A percentile compares a stretch with the other conserved stretches of the same genome.
These are phyloP conservation scores for Diplodia sapinea DNA, from an alignment of 2,329 filamentous ascomycete genomes.

Conservation along the genomic window DNA sequence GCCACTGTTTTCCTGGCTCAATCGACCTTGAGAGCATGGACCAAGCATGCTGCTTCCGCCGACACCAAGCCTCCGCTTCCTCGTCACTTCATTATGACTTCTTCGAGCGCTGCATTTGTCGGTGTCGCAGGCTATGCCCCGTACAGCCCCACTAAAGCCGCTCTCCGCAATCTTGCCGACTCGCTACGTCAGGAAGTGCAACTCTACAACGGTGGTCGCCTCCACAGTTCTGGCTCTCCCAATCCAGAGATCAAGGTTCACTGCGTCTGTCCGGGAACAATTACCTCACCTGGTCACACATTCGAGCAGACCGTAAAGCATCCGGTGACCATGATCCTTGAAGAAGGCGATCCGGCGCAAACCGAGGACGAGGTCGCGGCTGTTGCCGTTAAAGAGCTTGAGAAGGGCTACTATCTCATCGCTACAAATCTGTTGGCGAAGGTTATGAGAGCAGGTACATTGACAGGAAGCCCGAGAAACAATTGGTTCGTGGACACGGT, in stretches of 20 bases:
- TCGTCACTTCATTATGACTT: constrained; percentile 87
- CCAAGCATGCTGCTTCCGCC: constrained; percentile 42
- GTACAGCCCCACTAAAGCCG: constrained; percentile 85
- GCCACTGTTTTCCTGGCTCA: constrained; percentile 85
- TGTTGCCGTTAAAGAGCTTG: constrained; percentile 72
- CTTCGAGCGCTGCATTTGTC: constrained; percentile 75
- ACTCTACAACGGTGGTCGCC: constrained; percentile 74
- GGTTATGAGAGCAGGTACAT: constrained; percentile 68
- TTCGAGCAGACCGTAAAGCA: constrained; percentile 82
- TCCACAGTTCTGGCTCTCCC: constrained; percentile 39
- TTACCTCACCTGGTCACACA: constrained; percentile 75
- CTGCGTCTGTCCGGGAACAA: constrained; percentile 82
- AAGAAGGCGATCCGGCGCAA: constrained; percentile 81
- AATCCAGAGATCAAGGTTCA: constrained; percentile 74
- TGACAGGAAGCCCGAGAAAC: constrained; percentile 61
- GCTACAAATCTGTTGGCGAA: constrained; percentile 75
- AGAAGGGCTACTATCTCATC: constrained; percentile 79
- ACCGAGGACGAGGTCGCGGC: constrained; percentile 78
- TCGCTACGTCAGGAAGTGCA: constrained; percentile 81
- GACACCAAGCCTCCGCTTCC: constrained; percentile 49
- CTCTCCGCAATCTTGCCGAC: constrained; percentile 82
- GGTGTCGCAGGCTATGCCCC: constrained; percentile 80
- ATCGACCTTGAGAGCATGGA: constrained; percentile 77
- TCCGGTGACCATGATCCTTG: constrained; percentile 75
- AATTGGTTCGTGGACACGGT: constrained; percentile 61